A percentile compares a stretch with the other conserved stretches of the same genome.
These are phyloP conservation scores for Quercus robur DNA, from an alignment of 306 rosid species.

Conservation along the genomic window DNA sequence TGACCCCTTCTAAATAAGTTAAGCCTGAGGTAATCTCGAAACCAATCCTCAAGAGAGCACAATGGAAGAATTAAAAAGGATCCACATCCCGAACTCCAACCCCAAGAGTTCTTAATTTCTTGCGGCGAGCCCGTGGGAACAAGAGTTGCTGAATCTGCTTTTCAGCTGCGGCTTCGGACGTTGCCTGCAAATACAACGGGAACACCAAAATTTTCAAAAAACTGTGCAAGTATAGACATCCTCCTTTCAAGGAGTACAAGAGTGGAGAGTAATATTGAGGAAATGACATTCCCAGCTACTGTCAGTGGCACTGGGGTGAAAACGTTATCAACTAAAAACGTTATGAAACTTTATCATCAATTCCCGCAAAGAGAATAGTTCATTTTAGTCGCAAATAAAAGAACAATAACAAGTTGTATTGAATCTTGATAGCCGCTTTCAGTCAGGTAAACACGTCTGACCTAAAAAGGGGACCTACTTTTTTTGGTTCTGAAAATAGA, in stretches of 20 bases:
- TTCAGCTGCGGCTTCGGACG: conserved; percentile 61
- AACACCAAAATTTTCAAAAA: not conserved
- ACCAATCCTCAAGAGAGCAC: not conserved
- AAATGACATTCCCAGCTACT: too few species aligned
- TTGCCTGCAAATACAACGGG: conserved; percentile 52
- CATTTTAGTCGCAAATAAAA: not conserved
- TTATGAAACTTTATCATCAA: not conserved
- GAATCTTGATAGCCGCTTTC: not conserved
- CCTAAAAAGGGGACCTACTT: not conserved
- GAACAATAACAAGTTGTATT: not conserved
- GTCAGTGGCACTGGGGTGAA: not conserved
- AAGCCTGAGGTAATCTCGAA: not conserved
- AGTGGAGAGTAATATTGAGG: not conserved
- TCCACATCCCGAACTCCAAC: conserved; percentile 24
- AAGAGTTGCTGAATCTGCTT: conserved; percentile 86
- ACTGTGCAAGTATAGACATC: not conserved
- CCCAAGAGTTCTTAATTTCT: conserved; percentile 44
- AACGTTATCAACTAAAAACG: not conserved
- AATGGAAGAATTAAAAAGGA: conserved; percentile 13
- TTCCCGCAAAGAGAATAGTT: not conserved
- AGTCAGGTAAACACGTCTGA: not conserved
- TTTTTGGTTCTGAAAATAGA: not conserved
- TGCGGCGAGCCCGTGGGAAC: conserved; percentile 68
- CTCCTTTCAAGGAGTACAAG: not conserved
- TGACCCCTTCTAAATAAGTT: not conserved